Evolutionary conservation across 169 alveolate species (phyloP).

Genomic region (Plasmodium ovale): DNA sequence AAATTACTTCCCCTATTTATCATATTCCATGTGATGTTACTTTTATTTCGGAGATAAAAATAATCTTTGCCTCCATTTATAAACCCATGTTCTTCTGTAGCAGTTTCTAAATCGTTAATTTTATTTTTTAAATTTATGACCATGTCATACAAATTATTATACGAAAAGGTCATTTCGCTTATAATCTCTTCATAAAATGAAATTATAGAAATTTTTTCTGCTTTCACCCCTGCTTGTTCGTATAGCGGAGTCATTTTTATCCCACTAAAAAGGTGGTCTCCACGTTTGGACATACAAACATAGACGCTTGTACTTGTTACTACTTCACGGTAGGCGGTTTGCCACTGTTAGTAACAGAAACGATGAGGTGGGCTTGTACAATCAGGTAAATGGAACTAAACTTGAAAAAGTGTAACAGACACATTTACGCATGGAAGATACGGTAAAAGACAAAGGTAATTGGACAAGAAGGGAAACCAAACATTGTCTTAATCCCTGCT

Average conservation of each 20-base stretch:
- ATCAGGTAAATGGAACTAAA: neutral
- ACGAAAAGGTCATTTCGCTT: constrained; percentile 27
- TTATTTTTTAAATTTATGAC: constrained; percentile 14
- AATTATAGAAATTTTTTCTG: neutral
- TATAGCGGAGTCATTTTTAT: constrained; percentile 7
- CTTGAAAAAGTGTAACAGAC: neutral
- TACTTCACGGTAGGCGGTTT: neutral
- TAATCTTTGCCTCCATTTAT: neutral
- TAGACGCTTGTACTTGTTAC: neutral
- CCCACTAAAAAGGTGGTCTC: neutral
- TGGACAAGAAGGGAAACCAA: neutral
- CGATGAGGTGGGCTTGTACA: neutral
- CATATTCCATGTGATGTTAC: neutral
- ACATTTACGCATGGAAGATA: too few relatives aligned
- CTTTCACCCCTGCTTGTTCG: constrained; percentile 11
- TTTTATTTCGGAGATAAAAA: neutral
- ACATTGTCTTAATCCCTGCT: neutral
- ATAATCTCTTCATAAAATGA: constrained; percentile 51
- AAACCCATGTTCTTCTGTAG: neutral
- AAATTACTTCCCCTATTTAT: neutral
- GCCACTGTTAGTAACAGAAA: neutral
- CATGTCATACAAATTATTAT: constrained; percentile 21
- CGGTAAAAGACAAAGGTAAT: neutral
- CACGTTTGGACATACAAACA: neutral
- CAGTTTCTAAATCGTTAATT: constrained; percentile 16